Percentiles rank a stretch among this genome's conserved stretches.
Conservation (phyloP, 2,329 filamentous ascomycete genomes). For the Cercospora janseana region DNA sequence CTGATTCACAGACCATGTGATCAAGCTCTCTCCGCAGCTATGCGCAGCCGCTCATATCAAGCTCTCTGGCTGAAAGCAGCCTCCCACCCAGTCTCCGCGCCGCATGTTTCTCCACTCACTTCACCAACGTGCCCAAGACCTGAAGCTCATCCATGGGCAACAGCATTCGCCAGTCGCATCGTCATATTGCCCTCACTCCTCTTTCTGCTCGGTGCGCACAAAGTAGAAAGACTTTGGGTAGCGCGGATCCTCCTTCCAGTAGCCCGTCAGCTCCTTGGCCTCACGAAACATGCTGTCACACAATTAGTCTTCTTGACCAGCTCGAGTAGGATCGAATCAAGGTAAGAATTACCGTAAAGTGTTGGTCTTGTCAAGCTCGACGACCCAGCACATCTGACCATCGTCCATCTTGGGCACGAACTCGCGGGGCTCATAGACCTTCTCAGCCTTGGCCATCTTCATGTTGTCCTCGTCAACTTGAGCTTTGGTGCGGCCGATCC, state of each 20-base stretch:
- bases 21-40: not conserved
- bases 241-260: slow-evolving; percentile 38
- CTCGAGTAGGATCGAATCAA: not conserved
- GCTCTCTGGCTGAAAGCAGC: not conserved
- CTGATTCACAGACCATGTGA: not conserved
- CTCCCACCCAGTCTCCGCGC: slow-evolving; percentile 10
- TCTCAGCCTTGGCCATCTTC: slow-evolving; percentile 38
- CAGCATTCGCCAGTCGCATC: not conserved
- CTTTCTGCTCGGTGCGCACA: slow-evolving; percentile 32
- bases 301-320: not conserved
- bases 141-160: not conserved
- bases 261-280: slow-evolving; percentile 38
- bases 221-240: slow-evolving; percentile 39
- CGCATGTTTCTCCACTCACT: slow-evolving; percentile 8
- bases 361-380: slow-evolving; percentile 34
- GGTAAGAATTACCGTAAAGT: slow-evolving; percentile 34
- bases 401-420: slow-evolving; percentile 37
- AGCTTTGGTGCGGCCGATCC: slow-evolving; percentile 40
- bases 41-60: not conserved
- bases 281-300: slow-evolving; percentile 32
- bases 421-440: slow-evolving; percentile 37
- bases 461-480: slow-evolving; percentile 42
- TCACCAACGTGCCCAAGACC: slow-evolving; percentile 5
- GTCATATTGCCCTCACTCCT: slow-evolving; percentile 14
- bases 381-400: slow-evolving; percentile 40